Conservation (phyloP, 2,329 filamentous ascomycete genomes). For the Venturia asperata region DNA sequence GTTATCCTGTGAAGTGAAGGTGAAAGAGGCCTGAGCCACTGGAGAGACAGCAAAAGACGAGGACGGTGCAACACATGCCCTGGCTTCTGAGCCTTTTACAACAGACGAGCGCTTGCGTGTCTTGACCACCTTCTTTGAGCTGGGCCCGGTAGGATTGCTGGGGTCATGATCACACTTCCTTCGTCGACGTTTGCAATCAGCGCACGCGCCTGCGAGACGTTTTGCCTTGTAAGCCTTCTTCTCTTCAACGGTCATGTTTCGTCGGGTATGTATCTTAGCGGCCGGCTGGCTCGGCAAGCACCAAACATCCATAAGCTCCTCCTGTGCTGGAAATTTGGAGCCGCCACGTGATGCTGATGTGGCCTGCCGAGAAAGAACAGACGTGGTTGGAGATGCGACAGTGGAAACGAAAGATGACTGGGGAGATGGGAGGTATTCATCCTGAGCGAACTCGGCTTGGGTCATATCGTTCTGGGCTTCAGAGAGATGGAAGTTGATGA, state of each 20-base stretch:
- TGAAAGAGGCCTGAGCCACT: background rate
- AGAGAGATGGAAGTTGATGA: conserved; percentile 33
- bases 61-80: background rate
- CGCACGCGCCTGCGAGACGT: conserved; percentile 20
- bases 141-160: background rate
- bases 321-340: conserved; percentile 11
- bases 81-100: background rate
- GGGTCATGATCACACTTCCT: conserved; percentile 18
- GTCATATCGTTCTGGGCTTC: conserved; percentile 28
- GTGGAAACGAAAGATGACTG: conserved; percentile 18
- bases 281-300: conserved; percentile 18
- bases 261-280: conserved; percentile 18
- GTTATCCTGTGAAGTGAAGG: conserved; percentile 4
- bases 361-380: background rate
- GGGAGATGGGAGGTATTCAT: conserved; percentile 20
- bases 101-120: background rate
- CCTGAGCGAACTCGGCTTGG: background rate
- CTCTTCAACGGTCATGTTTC: conserved; percentile 20
- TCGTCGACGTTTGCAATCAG: conserved; percentile 20
- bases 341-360: background rate
- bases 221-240: conserved; percentile 21
- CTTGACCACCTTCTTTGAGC: conserved; percentile 1
- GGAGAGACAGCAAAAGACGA: background rate
- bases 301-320: conserved; percentile 20
- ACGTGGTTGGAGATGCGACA: conserved; percentile 3